Percentiles rank a stretch among this genome's conserved stretches.
These are phyloP conservation scores for Triadica sebifera DNA, from an alignment of 345 rosid species.

Conservation along the genomic window DNA sequence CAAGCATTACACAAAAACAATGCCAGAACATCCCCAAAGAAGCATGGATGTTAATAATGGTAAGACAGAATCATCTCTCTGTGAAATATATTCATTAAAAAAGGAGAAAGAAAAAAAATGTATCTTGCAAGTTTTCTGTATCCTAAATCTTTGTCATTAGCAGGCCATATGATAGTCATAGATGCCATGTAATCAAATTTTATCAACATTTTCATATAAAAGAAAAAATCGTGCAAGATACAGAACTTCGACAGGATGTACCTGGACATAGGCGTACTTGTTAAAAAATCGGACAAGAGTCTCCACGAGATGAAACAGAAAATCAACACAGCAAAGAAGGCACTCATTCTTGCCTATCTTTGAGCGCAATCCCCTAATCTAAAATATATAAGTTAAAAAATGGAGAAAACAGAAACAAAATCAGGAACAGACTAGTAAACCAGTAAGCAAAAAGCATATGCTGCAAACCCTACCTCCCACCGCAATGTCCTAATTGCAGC, in stretches of 20 bases:
- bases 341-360: conserved; percentile 96
- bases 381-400: conserved; percentile 24
- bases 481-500: conserved; percentile 93
- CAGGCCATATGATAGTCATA: neutral
- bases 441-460: conserved; percentile 13
- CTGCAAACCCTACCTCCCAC: conserved; percentile 69
- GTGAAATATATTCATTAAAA: neutral
- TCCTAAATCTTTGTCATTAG: neutral
- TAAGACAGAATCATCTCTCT: too few species aligned
- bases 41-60: neutral
- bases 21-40: neutral
- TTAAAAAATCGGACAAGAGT: conserved; percentile 97
- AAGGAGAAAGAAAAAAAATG: neutral
- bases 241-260: conserved; percentile 27
- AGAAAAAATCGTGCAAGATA: neutral
- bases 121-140: neutral
- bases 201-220: neutral
- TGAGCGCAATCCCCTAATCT: conserved; percentile 94
- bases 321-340: conserved; percentile 90
- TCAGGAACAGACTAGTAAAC: conserved; percentile 9
- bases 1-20: neutral
- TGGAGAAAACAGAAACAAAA: conserved; percentile 5
- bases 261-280: conserved; percentile 97
- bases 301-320: conserved; percentile 87
- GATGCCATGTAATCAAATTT: conserved; percentile 5